A percentile compares a stretch with the other conserved stretches of the same genome.
Conservation (phyloP, 768 basidiomycete species). For the Hydnum rufescens region DNA sequence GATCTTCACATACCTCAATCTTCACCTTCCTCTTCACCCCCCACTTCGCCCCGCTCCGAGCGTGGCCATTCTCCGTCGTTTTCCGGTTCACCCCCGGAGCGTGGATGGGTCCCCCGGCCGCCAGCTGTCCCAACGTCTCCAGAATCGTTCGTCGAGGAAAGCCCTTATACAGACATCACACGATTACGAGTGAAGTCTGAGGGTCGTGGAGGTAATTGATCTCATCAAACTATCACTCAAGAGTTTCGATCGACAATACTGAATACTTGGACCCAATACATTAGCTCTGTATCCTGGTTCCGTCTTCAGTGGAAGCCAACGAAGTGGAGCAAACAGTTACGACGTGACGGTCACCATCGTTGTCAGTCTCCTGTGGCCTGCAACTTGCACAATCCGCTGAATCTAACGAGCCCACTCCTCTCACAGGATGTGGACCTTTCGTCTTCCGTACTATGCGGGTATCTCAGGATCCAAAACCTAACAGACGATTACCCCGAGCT, state of each 20-base stretch:
- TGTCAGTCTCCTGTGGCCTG: constrained; percentile 30
- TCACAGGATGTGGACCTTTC: constrained; percentile 73
- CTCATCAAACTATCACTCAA: too few species aligned
- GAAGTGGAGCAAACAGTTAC: constrained; percentile 84
- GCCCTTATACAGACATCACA: constrained; percentile 57
- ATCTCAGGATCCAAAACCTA: constrained; percentile 78
- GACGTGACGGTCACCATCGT: constrained; percentile 85
- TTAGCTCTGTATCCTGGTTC: constrained; percentile 59
- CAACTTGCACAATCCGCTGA: background rate
- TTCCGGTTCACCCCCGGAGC: too few species aligned
- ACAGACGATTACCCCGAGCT: constrained; percentile 92
- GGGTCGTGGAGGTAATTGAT: constrained; percentile 35
- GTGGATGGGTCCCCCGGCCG: too few species aligned
- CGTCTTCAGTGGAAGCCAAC: constrained; percentile 78
- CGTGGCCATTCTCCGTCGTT: too few species aligned
- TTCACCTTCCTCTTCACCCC: too few species aligned
- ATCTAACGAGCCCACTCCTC: background rate
- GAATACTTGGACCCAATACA: background rate
- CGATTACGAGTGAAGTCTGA: constrained; percentile 52
- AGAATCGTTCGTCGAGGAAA: constrained; percentile 12
- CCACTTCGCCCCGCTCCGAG: too few species aligned
- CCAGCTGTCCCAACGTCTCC: background rate
- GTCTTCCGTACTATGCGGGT: constrained; percentile 73
- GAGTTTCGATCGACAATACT: too few species aligned
- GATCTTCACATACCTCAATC: too few species aligned